Evolutionary conservation across 257 asterid species (phyloP), one percentile per base, ranked within the genome.

Genomic region (Plantago major): DNA sequence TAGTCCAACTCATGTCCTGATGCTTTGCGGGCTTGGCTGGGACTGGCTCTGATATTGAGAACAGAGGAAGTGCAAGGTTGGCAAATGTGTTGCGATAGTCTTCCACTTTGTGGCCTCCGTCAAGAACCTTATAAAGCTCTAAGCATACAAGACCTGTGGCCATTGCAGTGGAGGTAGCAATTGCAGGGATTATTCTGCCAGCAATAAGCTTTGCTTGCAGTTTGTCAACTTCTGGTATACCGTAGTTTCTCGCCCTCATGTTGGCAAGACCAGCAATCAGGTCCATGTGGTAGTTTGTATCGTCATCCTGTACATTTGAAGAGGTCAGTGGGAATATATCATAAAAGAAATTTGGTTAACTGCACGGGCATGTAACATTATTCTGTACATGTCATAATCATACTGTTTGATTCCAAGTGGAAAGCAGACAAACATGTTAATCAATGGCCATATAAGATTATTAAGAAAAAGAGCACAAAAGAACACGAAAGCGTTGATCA

Each of bases 1-100:
- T 74, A 13, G 80, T 74, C 83, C 83, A 78, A 63, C 71, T 74
- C 77, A 74, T 64, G 68, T 78, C 80, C 48, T 62, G 80, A 50
- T 78, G 80, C 58, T 71, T 74, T 15, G 73, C 37, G 58, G 76
- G 74, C 53, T 79, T 79, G 42, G 82, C 76, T 1, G 82, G 82
- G 4, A 79, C 85, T 1, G 85, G 85, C 69, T 79, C 85, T 6
- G 85, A 82, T 64, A 79, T 79, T 22, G 80, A 78, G 67, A 78
- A 78, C 16, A 78, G 42, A 26, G 85, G 85, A 7, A 79, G 80
- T 0, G 85, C 86, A 15, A 77, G 80, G 73, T 76, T 79, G 1
- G 82, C 85, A 53, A 79, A 79, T 13, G 85, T 70, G 74, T 79
- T 79, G 16, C 85, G 78, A 49, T 79, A 79, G 54, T 79, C 85